These are phyloP conservation scores for Pyrenophora seminiperda DNA, from an alignment of 2,329 filamentous ascomycete species.

Conservation along the genomic window DNA sequence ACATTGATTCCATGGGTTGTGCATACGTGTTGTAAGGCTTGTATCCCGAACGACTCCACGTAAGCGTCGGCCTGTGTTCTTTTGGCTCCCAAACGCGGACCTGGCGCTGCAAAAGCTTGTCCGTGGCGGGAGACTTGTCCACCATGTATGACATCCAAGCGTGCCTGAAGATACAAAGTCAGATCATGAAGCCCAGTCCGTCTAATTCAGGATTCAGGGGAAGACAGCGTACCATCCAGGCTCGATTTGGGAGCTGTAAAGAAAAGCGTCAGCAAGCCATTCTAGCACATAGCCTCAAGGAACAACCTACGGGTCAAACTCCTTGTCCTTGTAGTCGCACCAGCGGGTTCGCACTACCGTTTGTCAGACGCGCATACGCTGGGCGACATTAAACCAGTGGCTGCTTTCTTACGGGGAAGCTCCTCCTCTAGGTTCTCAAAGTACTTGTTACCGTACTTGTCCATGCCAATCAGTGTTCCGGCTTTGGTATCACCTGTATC, in stretches of 20 bases:
- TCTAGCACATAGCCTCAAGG: not conserved
- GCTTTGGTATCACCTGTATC: conserved; percentile 89
- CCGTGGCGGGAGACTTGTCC: conserved; percentile 80
- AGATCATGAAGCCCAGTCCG: not conserved
- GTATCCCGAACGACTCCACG: conserved; percentile 77
- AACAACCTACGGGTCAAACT: conserved; percentile 72
- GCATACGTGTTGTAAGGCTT: conserved; percentile 95
- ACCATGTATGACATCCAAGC: conserved; percentile 95
- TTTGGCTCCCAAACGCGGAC: conserved; percentile 76
- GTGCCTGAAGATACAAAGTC: conserved; percentile 62
- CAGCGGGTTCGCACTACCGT: conserved; percentile 85
- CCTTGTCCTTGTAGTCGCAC: conserved; percentile 93
- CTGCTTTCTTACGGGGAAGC: conserved; percentile 72
- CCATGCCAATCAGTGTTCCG: conserved; percentile 80
- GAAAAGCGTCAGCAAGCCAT: conserved; percentile 44
- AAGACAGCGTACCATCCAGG: conserved; percentile 71
- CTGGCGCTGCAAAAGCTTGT: conserved; percentile 71
- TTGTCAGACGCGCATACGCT: not conserved
- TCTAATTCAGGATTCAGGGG: not conserved
- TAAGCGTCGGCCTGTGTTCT: conserved; percentile 75
- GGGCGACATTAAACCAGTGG: too few relatives aligned
- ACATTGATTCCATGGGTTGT: not conserved
- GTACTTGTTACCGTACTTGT: conserved; percentile 96
- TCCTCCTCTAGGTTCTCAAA: conserved; percentile 92
- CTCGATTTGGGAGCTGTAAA: conserved; percentile 75